Evolutionary conservation across 1,139 yeast species (phyloP).

Genomic region (Debaryomyces fabryi): DNA sequence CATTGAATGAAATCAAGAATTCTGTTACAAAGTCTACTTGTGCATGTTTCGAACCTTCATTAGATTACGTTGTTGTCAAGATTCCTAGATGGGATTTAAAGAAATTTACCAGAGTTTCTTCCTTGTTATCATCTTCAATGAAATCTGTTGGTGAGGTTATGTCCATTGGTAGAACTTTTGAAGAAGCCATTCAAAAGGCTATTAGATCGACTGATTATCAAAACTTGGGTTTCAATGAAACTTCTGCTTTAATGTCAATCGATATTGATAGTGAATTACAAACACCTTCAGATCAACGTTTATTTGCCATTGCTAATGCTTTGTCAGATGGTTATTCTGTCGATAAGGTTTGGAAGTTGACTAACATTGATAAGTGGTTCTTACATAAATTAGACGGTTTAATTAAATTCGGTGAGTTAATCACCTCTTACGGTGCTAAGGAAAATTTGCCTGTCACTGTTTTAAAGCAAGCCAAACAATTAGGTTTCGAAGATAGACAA

Average conservation of each 20-base stretch:
- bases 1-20: constrained; percentile 89
- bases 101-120: constrained; percentile 92
- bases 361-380: constrained; percentile 97
- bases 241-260: constrained; percentile 84
- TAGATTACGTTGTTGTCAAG: constrained; percentile 96
- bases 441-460: constrained; percentile 62
- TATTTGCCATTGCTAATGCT: constrained; percentile 96
- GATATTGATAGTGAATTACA: constrained; percentile 89
- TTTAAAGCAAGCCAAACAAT: constrained; percentile 88
- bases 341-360: constrained; percentile 87
- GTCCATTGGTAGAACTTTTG: constrained; percentile 97
- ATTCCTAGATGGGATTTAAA: constrained; percentile 99
- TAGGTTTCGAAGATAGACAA: constrained; percentile 97
- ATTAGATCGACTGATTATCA: constrained; percentile 95
- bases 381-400: constrained; percentile 79
- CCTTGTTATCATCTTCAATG: constrained; percentile 90
- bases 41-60: constrained; percentile 97
- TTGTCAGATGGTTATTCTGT: constrained; percentile 83
- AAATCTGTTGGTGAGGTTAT: constrained; percentile 99
- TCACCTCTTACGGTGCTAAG: constrained; percentile 59
- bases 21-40: constrained; percentile 94
- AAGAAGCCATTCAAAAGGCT: constrained; percentile 97
- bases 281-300: constrained; percentile 95
- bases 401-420: constrained; percentile 66
- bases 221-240: constrained; percentile 89